Evolutionary conservation across 2,329 filamentous ascomycete genomes (phyloP).

Genomic region (Fulvia fulva): DNA sequence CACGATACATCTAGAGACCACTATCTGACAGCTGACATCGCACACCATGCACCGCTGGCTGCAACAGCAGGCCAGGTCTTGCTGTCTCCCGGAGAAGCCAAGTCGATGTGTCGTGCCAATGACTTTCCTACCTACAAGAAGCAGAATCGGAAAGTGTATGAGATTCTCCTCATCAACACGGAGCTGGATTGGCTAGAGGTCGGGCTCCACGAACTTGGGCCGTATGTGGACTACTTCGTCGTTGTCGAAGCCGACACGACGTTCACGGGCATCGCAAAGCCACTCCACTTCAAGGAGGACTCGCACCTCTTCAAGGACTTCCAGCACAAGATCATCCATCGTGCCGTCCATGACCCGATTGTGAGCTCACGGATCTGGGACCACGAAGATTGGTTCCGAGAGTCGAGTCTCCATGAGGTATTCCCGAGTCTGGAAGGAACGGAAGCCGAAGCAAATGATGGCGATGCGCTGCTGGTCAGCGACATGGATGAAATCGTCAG

Average conservation of each 20-base stretch:
- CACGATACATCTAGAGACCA: not conserved
- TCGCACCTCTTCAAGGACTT: slow-evolving; percentile 51
- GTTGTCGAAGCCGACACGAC: slow-evolving; percentile 57
- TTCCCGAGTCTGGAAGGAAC: slow-evolving; percentile 46
- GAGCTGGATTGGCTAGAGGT: slow-evolving; percentile 66
- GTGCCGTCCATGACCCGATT: slow-evolving; percentile 46
- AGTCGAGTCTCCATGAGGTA: slow-evolving; percentile 57
- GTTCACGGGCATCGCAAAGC: slow-evolving; percentile 56
- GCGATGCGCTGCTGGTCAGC: slow-evolving; percentile 57
- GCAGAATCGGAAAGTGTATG: slow-evolving; percentile 49
- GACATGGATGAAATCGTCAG: slow-evolving; percentile 60
- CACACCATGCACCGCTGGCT: not conserved
- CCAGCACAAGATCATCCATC: slow-evolving; percentile 59
- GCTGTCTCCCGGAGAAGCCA: not conserved
- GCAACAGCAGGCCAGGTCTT: not conserved
- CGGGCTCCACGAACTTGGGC: slow-evolving; percentile 54
- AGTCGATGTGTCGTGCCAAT: no score
- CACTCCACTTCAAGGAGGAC: slow-evolving; percentile 50
- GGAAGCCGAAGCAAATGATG: slow-evolving; percentile 39
- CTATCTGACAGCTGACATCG: not conserved
- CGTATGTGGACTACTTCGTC: slow-evolving; percentile 62
- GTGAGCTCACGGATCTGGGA: slow-evolving; percentile 44
- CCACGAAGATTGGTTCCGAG: slow-evolving; percentile 50
- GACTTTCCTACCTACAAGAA: no score
- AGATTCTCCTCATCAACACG: slow-evolving; percentile 59